Evolutionary conservation across 495 filamentous ascomycete genomes (phyloP).

Genomic region (Penicillium longicatenatum): DNA sequence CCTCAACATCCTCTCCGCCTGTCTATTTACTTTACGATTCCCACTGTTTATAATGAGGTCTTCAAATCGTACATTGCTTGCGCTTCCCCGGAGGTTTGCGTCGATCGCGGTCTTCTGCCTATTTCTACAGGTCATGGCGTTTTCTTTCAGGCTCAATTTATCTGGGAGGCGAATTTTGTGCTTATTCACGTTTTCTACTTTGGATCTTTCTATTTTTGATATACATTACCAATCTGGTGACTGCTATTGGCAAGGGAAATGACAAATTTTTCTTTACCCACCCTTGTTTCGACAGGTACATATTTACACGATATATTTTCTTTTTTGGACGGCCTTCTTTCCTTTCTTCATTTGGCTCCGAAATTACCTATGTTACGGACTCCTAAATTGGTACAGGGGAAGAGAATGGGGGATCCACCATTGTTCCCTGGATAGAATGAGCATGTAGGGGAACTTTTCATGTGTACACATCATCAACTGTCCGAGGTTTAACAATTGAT

Average conservation of each 20-base stretch:
- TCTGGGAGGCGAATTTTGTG: conserved; percentile 25
- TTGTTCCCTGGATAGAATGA: conserved; percentile 7
- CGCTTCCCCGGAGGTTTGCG: conserved; percentile 19
- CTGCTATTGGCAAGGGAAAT: not conserved
- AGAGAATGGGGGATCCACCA: not conserved
- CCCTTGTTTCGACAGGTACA: conserved; percentile 27
- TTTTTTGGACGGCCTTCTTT: not conserved
- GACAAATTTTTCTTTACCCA: conserved; percentile 1
- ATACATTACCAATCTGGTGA: conserved; percentile 9
- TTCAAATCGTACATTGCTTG: conserved; percentile 27
- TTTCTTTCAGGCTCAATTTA: conserved; percentile 20
- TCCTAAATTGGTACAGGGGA: not conserved
- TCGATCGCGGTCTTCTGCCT: conserved; percentile 15
- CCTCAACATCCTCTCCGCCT: conserved; percentile 15
- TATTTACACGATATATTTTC: conserved; percentile 25
- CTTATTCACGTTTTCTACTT: conserved; percentile 20
- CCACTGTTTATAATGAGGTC: conserved; percentile 36
- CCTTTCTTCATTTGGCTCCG: not conserved
- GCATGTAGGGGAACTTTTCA: not conserved
- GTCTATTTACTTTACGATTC: conserved; percentile 34
- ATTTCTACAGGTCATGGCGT: conserved; percentile 36
- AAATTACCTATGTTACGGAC: not conserved
- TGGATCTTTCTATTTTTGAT: conserved; percentile 13
- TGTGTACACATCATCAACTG: conserved; percentile 16
- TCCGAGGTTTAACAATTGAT: not conserved